phyloP scores from a whole-genome alignment of 75 land plant species.

The Cryptomeria japonica region DNA sequence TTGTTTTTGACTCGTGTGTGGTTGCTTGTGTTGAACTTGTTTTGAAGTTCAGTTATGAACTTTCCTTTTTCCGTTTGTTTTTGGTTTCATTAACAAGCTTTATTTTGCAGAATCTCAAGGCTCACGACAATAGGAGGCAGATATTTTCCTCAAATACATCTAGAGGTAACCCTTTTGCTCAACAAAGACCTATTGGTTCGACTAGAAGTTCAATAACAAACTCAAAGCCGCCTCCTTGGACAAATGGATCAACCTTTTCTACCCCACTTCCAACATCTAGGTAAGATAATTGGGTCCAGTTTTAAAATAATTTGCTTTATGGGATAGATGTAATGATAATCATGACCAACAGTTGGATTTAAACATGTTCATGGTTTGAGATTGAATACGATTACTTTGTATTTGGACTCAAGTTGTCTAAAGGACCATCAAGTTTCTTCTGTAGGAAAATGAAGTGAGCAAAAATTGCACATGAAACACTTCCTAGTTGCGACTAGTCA shows the following conservation, averaged over 20 bases:
- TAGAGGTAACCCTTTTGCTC: constrained; percentile 56
- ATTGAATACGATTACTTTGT: neutral
- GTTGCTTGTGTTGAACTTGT: neutral
- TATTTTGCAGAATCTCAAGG: constrained; percentile 72
- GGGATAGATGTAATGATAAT: neutral
- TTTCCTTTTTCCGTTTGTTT: neutral
- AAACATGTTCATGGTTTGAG: neutral
- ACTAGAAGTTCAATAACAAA: constrained; percentile 6
- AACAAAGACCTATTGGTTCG: constrained; percentile 26
- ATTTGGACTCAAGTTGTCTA: neutral
- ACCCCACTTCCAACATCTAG: constrained; percentile 20
- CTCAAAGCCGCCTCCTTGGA: constrained; percentile 68
- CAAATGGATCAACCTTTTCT: constrained; percentile 37
- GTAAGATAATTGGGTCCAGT: constrained; percentile 15
- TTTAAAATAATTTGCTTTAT: neutral
- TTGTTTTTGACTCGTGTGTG: neutral
- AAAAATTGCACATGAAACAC: neutral
- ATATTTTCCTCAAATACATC: constrained; percentile 56
- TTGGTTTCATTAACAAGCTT: neutral
- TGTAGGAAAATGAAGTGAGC: neutral
- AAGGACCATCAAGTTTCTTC: neutral
- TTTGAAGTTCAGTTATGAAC: neutral
- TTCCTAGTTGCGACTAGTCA: neutral
- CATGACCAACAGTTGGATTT: neutral
- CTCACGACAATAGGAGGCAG: constrained; percentile 73